phyloP scores from a whole-genome alignment of 2,329 filamentous ascomycete species.

The Trichoderma lentiforme region DNA sequence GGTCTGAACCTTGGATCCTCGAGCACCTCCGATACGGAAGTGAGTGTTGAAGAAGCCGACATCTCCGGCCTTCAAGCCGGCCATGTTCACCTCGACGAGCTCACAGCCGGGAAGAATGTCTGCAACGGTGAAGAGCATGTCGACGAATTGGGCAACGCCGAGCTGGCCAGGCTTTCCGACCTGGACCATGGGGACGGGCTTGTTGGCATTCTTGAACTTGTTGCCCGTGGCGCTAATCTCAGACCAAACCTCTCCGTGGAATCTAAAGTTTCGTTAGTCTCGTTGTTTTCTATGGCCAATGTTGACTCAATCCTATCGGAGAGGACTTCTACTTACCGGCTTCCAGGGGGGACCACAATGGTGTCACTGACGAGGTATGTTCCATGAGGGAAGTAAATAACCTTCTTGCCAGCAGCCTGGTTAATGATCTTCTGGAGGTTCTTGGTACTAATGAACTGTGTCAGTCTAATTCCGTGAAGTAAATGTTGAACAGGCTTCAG shows the following conservation, averaged over 20 bases:
- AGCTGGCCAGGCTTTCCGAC: constrained; percentile 48
- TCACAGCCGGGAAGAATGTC: constrained; percentile 38
- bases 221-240: constrained; percentile 41
- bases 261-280: neutral
- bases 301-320: neutral
- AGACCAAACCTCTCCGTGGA: constrained; percentile 22
- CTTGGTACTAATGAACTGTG: constrained; percentile 11
- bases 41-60: constrained; percentile 47
- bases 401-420: constrained; percentile 30
- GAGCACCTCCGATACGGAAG: constrained; percentile 42
- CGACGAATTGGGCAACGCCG: constrained; percentile 46
- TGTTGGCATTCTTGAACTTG: constrained; percentile 42
- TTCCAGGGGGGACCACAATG: constrained; percentile 39
- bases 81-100: constrained; percentile 48
- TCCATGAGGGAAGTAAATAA: constrained; percentile 43
- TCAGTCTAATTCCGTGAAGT: neutral
- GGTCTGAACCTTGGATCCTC: constrained; percentile 37
- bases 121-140: constrained; percentile 48
- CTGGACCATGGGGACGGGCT: constrained; percentile 45
- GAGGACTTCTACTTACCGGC: neutral
- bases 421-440: constrained; percentile 22
- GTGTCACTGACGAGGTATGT: constrained; percentile 52
- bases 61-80: constrained; percentile 40
- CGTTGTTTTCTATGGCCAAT: neutral
- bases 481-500: too few relatives aligned